Evolutionary conservation across 2,329 filamentous ascomycete genomes (phyloP).

Genomic region (Rhynchosporium graminicola): DNA sequence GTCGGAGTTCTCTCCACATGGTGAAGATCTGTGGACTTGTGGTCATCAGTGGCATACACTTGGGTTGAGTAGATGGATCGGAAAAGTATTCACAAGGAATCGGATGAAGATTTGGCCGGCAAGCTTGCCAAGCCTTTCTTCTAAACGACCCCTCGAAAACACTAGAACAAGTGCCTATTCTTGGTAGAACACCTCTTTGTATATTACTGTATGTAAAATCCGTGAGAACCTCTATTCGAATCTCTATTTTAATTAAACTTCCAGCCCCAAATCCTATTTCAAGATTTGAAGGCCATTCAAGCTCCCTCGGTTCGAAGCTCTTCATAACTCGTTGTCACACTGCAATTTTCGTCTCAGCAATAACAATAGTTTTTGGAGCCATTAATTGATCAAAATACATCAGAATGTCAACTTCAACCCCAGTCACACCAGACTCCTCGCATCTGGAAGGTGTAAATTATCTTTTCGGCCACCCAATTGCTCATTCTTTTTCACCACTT

Average conservation of each 20-base stretch:
- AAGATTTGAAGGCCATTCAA: too few relatives aligned
- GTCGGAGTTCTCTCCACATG: not conserved
- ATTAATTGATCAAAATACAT: not conserved
- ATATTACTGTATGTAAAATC: conserved; percentile 1
- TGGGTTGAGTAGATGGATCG: conserved; percentile 8
- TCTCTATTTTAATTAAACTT: not conserved
- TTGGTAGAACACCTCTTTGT: not conserved
- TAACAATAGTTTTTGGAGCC: too few relatives aligned
- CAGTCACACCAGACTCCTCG: conserved; percentile 21
- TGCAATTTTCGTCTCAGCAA: not conserved
- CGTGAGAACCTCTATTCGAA: not conserved
- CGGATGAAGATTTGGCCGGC: conserved; percentile 6
- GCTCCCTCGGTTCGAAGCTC: too few relatives aligned
- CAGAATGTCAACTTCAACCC: conserved; percentile 14
- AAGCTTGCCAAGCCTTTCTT: not conserved
- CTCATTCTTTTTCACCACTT: conserved; percentile 55
- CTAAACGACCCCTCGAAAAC: not conserved
- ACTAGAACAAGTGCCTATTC: not conserved
- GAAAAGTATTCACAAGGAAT: conserved; percentile 21
- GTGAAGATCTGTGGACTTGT: not conserved
- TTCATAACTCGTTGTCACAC: not conserved
- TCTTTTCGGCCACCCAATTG: conserved; percentile 57
- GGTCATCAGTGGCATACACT: too few relatives aligned
- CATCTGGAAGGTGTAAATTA: conserved; percentile 28
- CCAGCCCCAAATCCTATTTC: not conserved